Percentiles rank a stretch among this genome's conserved stretches.
phyloP scores from a whole-genome alignment of 1,139 yeast genomes.

The Blastobotrys illinoisensis region DNA sequence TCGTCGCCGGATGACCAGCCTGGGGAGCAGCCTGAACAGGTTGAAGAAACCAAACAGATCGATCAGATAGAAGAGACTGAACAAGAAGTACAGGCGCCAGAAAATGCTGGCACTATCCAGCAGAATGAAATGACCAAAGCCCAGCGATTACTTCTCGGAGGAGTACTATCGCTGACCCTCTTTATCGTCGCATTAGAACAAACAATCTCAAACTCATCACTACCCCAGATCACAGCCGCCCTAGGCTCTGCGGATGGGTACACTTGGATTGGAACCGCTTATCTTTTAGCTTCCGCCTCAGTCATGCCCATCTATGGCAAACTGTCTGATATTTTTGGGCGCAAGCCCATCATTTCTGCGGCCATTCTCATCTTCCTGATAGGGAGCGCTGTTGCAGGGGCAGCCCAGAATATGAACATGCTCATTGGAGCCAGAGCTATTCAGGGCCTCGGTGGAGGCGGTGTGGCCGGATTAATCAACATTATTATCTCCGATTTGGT shows the following conservation, averaged over 20 bases:
- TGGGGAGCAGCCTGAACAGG: neutral
- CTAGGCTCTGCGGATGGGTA: constrained; percentile 23
- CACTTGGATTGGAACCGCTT: constrained; percentile 27
- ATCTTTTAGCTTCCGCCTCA: constrained; percentile 47
- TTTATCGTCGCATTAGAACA: constrained; percentile 26
- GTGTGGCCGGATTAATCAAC: constrained; percentile 52
- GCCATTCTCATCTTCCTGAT: constrained; percentile 51
- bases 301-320: constrained; percentile 58
- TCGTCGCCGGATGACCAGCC: neutral
- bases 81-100: constrained; percentile 1
- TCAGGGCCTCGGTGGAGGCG: constrained; percentile 66
- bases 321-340: constrained; percentile 56
- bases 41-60: neutral
- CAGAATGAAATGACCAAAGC: constrained; percentile 7
- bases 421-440: constrained; percentile 62
- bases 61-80: neutral
- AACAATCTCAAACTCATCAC: constrained; percentile 24
- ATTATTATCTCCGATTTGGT: constrained; percentile 56
- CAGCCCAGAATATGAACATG: constrained; percentile 49
- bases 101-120: constrained; percentile 11
- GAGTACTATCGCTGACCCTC: constrained; percentile 17
- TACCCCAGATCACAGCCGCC: constrained; percentile 26
- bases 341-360: constrained; percentile 45
- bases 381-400: constrained; percentile 56
- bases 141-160: constrained; percentile 11